Percentiles rank a stretch among this genome's conserved stretches.
Evolutionary conservation across 306 rosid genomes (phyloP).

Genomic region (Gastrolobium villosum): DNA sequence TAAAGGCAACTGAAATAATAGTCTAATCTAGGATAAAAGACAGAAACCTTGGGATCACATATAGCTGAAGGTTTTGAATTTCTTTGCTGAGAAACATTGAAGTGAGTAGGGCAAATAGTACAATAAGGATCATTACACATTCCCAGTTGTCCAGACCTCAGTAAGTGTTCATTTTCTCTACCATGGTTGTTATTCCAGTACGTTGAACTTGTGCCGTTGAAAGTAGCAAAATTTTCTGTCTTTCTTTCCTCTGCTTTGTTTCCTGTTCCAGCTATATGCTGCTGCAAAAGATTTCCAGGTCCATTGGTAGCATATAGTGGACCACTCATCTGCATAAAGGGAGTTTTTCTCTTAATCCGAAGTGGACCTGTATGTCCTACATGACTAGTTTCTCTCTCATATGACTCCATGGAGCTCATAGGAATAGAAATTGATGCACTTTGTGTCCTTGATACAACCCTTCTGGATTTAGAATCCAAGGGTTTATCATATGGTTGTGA

Average conservation of each 20-base stretch:
- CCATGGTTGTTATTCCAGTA: constrained; percentile 53
- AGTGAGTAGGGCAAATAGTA: constrained; percentile 81
- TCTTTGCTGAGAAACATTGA: constrained; percentile 58
- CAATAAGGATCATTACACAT: constrained; percentile 94
- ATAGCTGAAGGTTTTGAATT: constrained; percentile 47
- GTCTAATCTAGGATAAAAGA: constrained; percentile 40
- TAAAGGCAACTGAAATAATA: constrained; percentile 14
- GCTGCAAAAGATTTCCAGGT: constrained; percentile 51
- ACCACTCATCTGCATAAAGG: constrained; percentile 70
- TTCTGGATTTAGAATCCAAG: constrained; percentile 48
- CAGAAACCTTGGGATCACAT: constrained; percentile 69
- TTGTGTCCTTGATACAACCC: constrained; percentile 55
- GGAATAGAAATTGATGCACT: constrained; percentile 71
- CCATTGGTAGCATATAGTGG: constrained; percentile 53
- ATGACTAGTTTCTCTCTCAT: constrained; percentile 54
- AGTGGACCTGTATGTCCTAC: constrained; percentile 80
- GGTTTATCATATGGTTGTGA: constrained; percentile 49
- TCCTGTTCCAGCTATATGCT: constrained; percentile 45
- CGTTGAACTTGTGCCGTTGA: constrained; percentile 29
- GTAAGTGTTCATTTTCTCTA: constrained; percentile 69
- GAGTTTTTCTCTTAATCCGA: constrained; percentile 57
- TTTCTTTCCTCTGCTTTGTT: constrained; percentile 50
- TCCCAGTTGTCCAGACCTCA: constrained; percentile 88
- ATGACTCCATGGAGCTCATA: constrained; percentile 56
- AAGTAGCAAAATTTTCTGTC: constrained; percentile 55